Percentiles rank a stretch among this genome's conserved stretches.
These are phyloP conservation scores for Eutypa lata DNA, from an alignment of 2,329 filamentous ascomycete species.

Conservation along the genomic window DNA sequence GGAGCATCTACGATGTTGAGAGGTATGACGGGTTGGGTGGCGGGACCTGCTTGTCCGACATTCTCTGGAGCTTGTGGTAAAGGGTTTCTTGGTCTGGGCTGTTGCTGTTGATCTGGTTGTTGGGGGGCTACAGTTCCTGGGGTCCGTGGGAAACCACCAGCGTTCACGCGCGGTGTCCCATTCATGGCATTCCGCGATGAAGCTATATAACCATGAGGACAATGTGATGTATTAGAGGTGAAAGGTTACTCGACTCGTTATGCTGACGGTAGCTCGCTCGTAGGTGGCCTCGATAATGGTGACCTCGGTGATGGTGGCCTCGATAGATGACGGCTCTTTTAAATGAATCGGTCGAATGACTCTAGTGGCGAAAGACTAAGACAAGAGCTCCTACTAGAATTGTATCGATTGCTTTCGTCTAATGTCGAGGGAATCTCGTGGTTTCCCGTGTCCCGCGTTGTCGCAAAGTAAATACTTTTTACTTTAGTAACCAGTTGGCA, in stretches of 20 bases:
- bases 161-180: conserved; percentile 77
- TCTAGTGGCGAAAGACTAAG: too few relatives aligned
- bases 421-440: neutral
- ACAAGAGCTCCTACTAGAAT: neutral
- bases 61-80: conserved; percentile 49
- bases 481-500: neutral
- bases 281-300: too few relatives aligned
- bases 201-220: conserved; percentile 16
- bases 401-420: neutral
- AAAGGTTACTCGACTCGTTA: neutral
- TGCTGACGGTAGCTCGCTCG: neutral
- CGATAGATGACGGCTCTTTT: too few relatives aligned
- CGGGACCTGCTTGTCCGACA: conserved; percentile 19
- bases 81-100: conserved; percentile 23
- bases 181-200: conserved; percentile 68
- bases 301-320: too few relatives aligned
- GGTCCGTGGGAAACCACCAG: conserved; percentile 76
- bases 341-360: too few relatives aligned
- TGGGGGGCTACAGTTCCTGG: conserved; percentile 49
- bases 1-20: conserved; percentile 81
- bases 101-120: conserved; percentile 26
- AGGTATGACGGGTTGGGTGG: conserved; percentile 68
- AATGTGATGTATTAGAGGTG: neutral
- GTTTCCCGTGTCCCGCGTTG: neutral
- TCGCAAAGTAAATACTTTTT: too few relatives aligned